phyloP scores from a whole-genome alignment of 805 yeast species.

The Yarrowia sp. region DNA sequence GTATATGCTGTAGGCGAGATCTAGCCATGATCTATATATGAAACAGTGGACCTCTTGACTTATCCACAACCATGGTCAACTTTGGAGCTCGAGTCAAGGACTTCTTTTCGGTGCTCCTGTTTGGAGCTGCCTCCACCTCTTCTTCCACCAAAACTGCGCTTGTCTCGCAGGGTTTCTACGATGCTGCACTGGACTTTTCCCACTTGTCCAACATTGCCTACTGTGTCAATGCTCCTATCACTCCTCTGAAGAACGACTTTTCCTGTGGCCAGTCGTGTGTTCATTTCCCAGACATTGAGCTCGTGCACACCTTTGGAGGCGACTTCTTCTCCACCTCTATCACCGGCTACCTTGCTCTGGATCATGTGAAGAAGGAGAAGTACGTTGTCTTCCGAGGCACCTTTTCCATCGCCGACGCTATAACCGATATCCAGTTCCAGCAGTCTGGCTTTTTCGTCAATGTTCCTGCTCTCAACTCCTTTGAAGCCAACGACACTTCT shows the following conservation, averaged over 20 bases:
- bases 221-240: slow-evolving; percentile 10
- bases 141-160: neutral
- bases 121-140: neutral
- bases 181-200: slow-evolving; percentile 4
- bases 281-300: slow-evolving; percentile 16
- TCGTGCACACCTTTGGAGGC: slow-evolving; percentile 8
- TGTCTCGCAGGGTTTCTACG: slow-evolving; percentile 2
- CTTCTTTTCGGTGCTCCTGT: neutral
- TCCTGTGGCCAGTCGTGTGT: slow-evolving; percentile 2
- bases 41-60: neutral
- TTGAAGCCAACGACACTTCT: neutral
- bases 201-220: slow-evolving; percentile 34
- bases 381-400: slow-evolving; percentile 25
- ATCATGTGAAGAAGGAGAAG: slow-evolving; percentile 27
- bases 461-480: slow-evolving; percentile 10
- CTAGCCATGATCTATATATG: neutral
- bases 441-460: slow-evolving; percentile 9
- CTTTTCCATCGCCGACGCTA: slow-evolving; percentile 11
- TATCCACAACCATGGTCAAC: slow-evolving; percentile 1
- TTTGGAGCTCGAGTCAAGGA: slow-evolving; percentile 10
- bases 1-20: too few species aligned
- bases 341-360: slow-evolving; percentile 28
- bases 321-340: slow-evolving; percentile 8
- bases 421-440: slow-evolving; percentile 21
- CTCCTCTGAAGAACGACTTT: slow-evolving; percentile 4